phyloP scores from a whole-genome alignment of 2,329 filamentous ascomycete genomes.

The Cordyceps pruinosa region DNA sequence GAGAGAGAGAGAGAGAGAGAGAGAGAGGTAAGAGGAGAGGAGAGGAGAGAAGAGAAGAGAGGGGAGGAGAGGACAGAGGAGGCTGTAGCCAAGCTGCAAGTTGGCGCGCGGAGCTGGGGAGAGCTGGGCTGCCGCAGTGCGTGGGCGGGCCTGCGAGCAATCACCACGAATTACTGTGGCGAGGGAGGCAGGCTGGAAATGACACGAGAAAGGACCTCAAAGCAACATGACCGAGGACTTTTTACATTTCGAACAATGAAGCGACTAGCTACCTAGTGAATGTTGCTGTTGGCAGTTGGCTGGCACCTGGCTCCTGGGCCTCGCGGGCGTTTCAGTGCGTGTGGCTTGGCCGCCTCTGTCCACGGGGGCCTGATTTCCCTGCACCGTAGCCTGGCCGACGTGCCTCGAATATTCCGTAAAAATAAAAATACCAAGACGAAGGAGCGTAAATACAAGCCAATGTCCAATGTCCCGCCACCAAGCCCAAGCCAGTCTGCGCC shows the following conservation, averaged over 20 bases:
- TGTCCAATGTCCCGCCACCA: background rate
- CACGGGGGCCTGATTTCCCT: background rate
- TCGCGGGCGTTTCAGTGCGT: background rate
- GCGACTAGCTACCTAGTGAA: too few species aligned
- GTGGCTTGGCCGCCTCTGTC: background rate
- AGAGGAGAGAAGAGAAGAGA: background rate
- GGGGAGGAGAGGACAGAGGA: background rate
- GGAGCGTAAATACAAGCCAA: background rate
- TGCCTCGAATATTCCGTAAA: too few species aligned
- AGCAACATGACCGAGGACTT: too few species aligned
- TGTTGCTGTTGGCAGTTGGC: too few species aligned
- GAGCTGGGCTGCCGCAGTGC: background rate
- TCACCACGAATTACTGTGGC: too few species aligned
- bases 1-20: background rate
- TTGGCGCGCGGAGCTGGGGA: too few species aligned
- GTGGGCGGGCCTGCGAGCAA: background rate
- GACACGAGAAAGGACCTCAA: too few species aligned
- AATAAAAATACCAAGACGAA: too few species aligned
- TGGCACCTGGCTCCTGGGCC: background rate
- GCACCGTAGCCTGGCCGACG: too few species aligned
- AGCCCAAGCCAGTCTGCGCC: too few species aligned
- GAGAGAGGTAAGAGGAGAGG: too few species aligned
- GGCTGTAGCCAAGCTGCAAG: background rate
- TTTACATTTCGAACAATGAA: background rate
- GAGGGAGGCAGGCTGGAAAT: too few species aligned